A percentile compares a stretch with the other conserved stretches of the same genome.
These are phyloP conservation scores for Vigna unguiculata DNA, from an alignment of 306 rosid species.

Conservation along the genomic window DNA sequence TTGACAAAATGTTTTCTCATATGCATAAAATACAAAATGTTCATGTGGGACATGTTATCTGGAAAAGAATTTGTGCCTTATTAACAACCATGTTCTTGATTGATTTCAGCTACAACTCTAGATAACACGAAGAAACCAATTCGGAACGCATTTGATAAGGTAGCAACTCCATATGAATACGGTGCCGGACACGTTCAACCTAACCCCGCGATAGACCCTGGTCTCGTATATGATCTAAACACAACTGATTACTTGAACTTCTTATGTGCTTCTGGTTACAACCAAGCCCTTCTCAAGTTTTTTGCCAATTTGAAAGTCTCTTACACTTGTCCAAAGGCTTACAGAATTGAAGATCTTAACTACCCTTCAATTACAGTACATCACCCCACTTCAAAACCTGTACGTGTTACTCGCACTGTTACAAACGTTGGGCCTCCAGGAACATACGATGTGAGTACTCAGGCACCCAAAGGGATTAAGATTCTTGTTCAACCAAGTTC, in stretches of 20 bases:
- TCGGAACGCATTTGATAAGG: neutral
- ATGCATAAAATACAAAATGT: neutral
- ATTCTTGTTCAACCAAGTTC: conserved; percentile 52
- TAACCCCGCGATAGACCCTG: conserved; percentile 59
- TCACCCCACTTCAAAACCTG: neutral
- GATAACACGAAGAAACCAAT: conserved; percentile 44
- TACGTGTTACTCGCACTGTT: conserved; percentile 47
- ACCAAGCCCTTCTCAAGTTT: neutral
- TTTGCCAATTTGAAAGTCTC: neutral
- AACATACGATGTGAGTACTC: conserved; percentile 48
- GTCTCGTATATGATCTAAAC: conserved; percentile 57
- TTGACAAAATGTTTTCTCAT: neutral
- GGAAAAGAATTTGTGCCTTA: neutral
- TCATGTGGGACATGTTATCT: neutral
- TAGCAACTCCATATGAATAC: conserved; percentile 62
- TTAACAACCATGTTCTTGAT: neutral
- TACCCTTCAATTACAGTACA: conserved; percentile 64
- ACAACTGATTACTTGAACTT: conserved; percentile 50
- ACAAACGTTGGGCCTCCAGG: conserved; percentile 69
- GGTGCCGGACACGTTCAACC: conserved; percentile 67
- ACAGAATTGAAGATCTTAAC: conserved; percentile 53
- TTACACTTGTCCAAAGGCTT: conserved; percentile 44
- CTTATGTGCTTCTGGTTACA: conserved; percentile 47
- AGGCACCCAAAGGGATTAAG: conserved; percentile 43
- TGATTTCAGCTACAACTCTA: conserved; percentile 49